These are phyloP conservation scores for Stylosanthes scabra DNA, from an alignment of 331 rosid species.

Conservation along the genomic window DNA sequence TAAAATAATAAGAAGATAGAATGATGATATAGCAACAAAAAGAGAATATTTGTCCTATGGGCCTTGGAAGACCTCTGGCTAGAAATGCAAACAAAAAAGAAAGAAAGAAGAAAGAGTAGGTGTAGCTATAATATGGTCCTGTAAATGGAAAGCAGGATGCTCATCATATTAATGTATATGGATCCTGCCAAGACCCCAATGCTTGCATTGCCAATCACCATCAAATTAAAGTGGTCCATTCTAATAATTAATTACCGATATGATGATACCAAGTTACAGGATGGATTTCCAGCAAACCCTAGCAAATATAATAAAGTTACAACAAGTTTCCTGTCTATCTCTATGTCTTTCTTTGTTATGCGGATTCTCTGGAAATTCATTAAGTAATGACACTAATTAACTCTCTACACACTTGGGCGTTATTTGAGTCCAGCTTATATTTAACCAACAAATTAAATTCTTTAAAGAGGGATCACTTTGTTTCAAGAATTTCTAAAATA, in stretches of 20 bases:
- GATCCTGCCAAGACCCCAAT: conserved; percentile 1
- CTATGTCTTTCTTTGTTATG: no score
- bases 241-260: neutral
- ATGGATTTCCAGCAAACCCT: neutral
- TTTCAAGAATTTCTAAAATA: no score
- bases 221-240: conserved; percentile 35
- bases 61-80: conserved; percentile 21
- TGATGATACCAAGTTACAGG: neutral
- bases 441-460: no score
- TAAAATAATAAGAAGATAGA: neutral
- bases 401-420: no score
- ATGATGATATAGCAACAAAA: neutral
- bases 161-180: conserved; percentile 20
- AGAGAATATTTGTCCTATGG: conserved; percentile 39
- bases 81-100: neutral
- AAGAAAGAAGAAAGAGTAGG: neutral
- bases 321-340: no score
- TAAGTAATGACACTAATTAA: no score
- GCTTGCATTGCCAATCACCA: neutral
- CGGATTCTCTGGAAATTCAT: no score
- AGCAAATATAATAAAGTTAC: no score
- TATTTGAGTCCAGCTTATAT: no score
- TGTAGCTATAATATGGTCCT: conserved; percentile 23
- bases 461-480: no score
- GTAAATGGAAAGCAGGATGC: neutral